Evolutionary conservation across 2,329 filamentous ascomycete genomes (phyloP).

Genomic region (Talaromyces sp.): DNA sequence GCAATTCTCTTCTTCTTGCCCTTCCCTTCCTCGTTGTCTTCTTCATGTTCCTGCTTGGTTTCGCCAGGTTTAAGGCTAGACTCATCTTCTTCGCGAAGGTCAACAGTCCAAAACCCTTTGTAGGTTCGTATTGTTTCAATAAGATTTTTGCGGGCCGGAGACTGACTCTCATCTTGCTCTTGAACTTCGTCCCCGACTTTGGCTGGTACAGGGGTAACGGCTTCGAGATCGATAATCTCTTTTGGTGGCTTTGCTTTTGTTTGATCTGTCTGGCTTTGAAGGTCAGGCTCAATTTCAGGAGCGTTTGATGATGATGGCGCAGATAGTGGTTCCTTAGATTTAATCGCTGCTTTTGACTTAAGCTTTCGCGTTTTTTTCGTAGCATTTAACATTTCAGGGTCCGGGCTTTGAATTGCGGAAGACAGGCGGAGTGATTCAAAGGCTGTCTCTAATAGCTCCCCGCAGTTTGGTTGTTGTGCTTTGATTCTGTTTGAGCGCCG

Average conservation of each 20-base stretch:
- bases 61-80: constrained; percentile 15
- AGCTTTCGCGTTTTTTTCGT: not conserved
- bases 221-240: not conserved
- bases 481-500: constrained; percentile 9
- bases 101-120: constrained; percentile 24
- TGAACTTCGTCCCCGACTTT: constrained; percentile 1
- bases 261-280: not conserved
- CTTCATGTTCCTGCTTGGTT: constrained; percentile 9
- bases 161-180: not conserved
- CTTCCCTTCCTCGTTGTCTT: constrained; percentile 8
- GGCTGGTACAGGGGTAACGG: not conserved
- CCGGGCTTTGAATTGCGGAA: not conserved
- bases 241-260: not conserved
- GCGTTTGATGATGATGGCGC: not conserved
- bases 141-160: not conserved
- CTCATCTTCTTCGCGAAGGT: constrained; percentile 7
- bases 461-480: not conserved
- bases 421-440: constrained; percentile 21
- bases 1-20: constrained; percentile 26
- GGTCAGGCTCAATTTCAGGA: not conserved
- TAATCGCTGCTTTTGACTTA: not conserved
- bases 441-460: constrained; percentile 18
- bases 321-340: not conserved
- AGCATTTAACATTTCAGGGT: not conserved
- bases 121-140: constrained; percentile 21